Evolutionary conservation across 257 asterid genomes (phyloP).

Genomic region (Avicennia marina): DNA sequence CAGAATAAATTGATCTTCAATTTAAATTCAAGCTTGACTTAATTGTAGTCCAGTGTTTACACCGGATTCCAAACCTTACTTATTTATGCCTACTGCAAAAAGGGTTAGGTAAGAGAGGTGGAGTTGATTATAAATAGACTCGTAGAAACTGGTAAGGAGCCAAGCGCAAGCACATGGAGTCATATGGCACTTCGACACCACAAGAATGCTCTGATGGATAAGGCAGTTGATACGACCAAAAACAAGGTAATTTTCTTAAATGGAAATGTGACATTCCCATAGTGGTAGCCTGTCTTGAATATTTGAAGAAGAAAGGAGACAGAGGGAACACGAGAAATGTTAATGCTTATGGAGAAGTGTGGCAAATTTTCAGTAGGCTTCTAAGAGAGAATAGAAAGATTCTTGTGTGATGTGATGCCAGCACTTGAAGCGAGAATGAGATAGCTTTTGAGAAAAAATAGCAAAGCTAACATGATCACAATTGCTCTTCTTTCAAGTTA

Average conservation of each 20-base stretch:
- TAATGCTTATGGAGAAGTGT: constrained; percentile 25
- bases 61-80: constrained; percentile 31
- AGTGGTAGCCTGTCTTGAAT: constrained; percentile 36
- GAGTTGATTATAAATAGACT: constrained; percentile 25
- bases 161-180: constrained; percentile 35
- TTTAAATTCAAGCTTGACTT: no score
- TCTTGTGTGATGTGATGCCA: constrained; percentile 12
- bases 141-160: constrained; percentile 23
- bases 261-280: constrained; percentile 24
- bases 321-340: constrained; percentile 22
- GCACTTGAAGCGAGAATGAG: not conserved
- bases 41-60: no score
- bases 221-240: constrained; percentile 35
- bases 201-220: constrained; percentile 29
- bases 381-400: constrained; percentile 22
- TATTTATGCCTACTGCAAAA: constrained; percentile 36
- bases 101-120: constrained; percentile 36
- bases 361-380: constrained; percentile 21
- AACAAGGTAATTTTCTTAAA: constrained; percentile 14
- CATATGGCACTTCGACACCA: constrained; percentile 37
- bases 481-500: not conserved
- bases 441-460: not conserved
- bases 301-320: constrained; percentile 37
- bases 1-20: no score
- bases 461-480: not conserved